These are phyloP conservation scores for Lolium perenne DNA, from an alignment of 176 grass and related monocot genomes.

Conservation along the genomic window DNA sequence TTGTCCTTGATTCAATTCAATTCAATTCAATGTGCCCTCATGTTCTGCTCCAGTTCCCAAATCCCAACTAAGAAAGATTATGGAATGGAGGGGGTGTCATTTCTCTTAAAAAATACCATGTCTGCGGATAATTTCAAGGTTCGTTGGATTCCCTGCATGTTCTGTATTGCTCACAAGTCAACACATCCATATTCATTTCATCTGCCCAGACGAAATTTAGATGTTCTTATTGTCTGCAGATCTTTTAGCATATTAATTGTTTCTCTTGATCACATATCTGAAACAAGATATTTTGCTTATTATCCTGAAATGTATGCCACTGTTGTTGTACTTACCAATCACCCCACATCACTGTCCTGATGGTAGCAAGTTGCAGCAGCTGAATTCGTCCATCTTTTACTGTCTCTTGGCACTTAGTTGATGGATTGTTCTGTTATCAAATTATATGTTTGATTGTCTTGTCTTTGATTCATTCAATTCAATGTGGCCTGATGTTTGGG, in stretches of 20 bases:
- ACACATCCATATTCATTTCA: background rate
- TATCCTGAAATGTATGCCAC: background rate
- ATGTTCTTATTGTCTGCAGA: background rate
- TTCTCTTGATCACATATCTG: background rate
- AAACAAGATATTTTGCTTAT: slow-evolving; percentile 36
- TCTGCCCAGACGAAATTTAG: background rate
- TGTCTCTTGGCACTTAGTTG: background rate
- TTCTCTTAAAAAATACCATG: background rate
- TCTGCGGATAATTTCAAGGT: background rate
- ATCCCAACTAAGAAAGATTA: no score
- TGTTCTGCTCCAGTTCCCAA: background rate
- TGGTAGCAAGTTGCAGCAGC: slow-evolving; percentile 12
- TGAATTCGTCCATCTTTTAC: slow-evolving; percentile 19
- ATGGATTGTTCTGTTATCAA: slow-evolving; percentile 39
- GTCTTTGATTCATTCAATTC: slow-evolving; percentile 36
- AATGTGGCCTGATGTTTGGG: slow-evolving; percentile 4
- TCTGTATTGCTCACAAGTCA: background rate
- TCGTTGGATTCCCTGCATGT: background rate
- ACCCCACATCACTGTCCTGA: slow-evolving; percentile 34
- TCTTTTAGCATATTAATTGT: background rate
- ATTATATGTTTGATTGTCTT: background rate
- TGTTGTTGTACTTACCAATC: background rate
- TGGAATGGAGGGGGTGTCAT: no score
- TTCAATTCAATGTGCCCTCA: slow-evolving; percentile 31
- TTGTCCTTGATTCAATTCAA: slow-evolving; percentile 28